These are phyloP conservation scores for Penicillium macrosclerotiorum DNA, from an alignment of 495 filamentous ascomycete species.

Conservation along the genomic window DNA sequence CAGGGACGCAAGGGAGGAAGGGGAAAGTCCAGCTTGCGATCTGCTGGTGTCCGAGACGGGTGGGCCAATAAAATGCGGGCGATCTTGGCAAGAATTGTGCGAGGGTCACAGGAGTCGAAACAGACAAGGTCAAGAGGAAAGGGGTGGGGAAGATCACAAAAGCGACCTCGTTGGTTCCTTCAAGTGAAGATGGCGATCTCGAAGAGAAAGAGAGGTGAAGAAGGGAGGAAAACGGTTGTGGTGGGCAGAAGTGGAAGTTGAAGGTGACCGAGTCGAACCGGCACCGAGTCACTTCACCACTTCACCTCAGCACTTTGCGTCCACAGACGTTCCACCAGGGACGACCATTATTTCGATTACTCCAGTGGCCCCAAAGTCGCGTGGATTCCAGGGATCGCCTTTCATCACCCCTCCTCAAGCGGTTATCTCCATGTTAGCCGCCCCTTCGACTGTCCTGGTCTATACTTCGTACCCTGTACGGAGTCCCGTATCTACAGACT, in stretches of 20 bases:
- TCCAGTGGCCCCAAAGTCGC: too few species aligned
- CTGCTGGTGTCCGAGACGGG: constrained; percentile 21
- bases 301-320: too few species aligned
- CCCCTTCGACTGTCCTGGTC: too few species aligned
- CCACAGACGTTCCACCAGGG: too few species aligned
- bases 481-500: too few species aligned
- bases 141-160: not conserved
- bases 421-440: too few species aligned
- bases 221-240: not conserved
- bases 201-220: not conserved
- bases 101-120: constrained; percentile 1
- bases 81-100: constrained; percentile 26
- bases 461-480: too few species aligned
- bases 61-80: constrained; percentile 20
- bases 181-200: not conserved
- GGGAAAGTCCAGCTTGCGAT: constrained; percentile 18
- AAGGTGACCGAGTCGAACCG: constrained; percentile 1
- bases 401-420: too few species aligned
- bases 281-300: too few species aligned
- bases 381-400: too few species aligned
- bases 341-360: too few species aligned
- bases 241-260: not conserved
- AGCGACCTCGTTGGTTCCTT: not conserved
- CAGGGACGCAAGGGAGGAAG: constrained; percentile 27
- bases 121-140: not conserved